Conservation (phyloP, 495 filamentous ascomycete species). For the Cercophora samala region DNA sequence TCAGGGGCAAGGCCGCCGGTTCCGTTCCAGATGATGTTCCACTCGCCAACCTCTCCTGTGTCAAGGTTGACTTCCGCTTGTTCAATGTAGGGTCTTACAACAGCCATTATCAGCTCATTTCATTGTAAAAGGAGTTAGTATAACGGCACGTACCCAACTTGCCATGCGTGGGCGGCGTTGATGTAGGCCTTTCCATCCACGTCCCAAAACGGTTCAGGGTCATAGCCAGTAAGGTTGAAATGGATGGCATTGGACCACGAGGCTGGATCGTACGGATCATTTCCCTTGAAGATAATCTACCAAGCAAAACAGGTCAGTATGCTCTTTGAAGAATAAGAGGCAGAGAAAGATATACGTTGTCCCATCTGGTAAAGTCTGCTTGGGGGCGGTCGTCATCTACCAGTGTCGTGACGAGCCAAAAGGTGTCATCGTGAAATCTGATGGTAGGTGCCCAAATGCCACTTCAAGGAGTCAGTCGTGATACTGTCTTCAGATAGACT, state of each 20-base stretch:
- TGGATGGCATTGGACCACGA: slow-evolving; percentile 41
- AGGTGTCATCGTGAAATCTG: slow-evolving; percentile 36
- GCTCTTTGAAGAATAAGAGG: background rate
- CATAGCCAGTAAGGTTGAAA: slow-evolving; percentile 44
- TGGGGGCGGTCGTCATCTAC: slow-evolving; percentile 40
- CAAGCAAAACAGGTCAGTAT: background rate
- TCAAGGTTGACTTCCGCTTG: slow-evolving; percentile 40
- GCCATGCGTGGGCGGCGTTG: slow-evolving; percentile 41
- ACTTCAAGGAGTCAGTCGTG: slow-evolving; percentile 14
- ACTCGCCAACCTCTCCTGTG: slow-evolving; percentile 37
- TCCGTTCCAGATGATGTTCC: slow-evolving; percentile 43
- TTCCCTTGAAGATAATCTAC: slow-evolving; percentile 41
- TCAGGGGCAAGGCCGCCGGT: slow-evolving; percentile 53
- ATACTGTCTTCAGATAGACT: background rate
- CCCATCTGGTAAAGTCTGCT: slow-evolving; percentile 38
- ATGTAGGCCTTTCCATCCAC: slow-evolving; percentile 50
- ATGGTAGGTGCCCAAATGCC: slow-evolving; percentile 46
- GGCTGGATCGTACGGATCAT: slow-evolving; percentile 33
- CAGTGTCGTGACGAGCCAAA: slow-evolving; percentile 44
- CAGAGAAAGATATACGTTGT: slow-evolving; percentile 31
- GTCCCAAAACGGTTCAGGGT: slow-evolving; percentile 50
- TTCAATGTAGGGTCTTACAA: slow-evolving; percentile 37
- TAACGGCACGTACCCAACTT: slow-evolving; percentile 33
- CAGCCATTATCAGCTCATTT: slow-evolving; percentile 2
- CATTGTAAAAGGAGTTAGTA: background rate